Conservation (phyloP, 2,329 filamentous ascomycete species). For the Periconia sp. region DNA sequence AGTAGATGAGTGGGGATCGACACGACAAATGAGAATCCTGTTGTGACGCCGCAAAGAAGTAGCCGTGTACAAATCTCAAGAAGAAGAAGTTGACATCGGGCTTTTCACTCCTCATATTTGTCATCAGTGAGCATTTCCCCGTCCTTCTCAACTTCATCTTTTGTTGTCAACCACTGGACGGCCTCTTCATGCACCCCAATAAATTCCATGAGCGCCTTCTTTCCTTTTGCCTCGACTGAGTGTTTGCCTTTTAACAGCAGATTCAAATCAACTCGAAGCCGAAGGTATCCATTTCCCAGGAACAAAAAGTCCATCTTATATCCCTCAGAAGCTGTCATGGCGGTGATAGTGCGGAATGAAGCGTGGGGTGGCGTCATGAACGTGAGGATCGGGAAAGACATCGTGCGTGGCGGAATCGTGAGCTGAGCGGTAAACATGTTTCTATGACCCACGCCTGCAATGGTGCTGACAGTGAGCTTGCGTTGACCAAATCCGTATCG, state of each 20-base stretch:
- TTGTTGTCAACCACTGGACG: slow-evolving; percentile 15
- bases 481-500: slow-evolving; percentile 35
- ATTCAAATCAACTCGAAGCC: slow-evolving; percentile 31
- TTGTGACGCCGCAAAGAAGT: too few species aligned
- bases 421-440: slow-evolving; percentile 31
- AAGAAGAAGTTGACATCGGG: too few species aligned
- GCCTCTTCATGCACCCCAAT: slow-evolving; percentile 26
- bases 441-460: slow-evolving; percentile 18
- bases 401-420: slow-evolving; percentile 33
- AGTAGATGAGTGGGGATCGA: too few species aligned
- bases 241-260: slow-evolving; percentile 34
- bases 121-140: slow-evolving; percentile 22
- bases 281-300: slow-evolving; percentile 36
- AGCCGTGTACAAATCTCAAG: too few species aligned
- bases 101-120: slow-evolving; percentile 29
- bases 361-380: slow-evolving; percentile 37
- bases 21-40: too few species aligned
- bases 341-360: slow-evolving; percentile 23
- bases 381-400: slow-evolving; percentile 21
- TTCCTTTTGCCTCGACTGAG: slow-evolving; percentile 12
- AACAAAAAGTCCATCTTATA: slow-evolving; percentile 35
- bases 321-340: slow-evolving; percentile 29
- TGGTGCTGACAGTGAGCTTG: slow-evolving; percentile 25
- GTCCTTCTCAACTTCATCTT: slow-evolving; percentile 22
- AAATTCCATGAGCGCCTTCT: slow-evolving; percentile 28